Base-by-base conservation (phyloP, 805 yeast genomes). In the Lipomyces orientalis region DNA sequence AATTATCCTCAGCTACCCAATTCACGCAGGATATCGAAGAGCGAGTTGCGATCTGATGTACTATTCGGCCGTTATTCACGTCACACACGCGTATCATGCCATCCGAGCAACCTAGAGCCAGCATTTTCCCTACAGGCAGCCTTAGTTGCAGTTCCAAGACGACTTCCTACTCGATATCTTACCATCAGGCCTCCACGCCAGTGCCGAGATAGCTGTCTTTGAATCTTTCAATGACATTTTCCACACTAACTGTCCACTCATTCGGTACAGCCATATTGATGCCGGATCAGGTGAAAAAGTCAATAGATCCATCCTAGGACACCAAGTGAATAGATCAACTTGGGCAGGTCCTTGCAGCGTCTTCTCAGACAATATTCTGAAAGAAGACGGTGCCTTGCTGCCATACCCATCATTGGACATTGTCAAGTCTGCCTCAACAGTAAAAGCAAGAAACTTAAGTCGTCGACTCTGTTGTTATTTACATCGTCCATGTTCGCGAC, bases 111-210 rank as follows among this genome's bases (percentile, higher is more conserved):
- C 64, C 71, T 19, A 69, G 29, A 16, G 72, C 69, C 8, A 72
- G 49, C 58, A 63, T 29, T 33, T 60, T 62, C 12, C 73, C 73
- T 70, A 54, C 2, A 29, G 34, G 12, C 14, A 6, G 22, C 22
- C 22, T 58, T 35, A 35, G 31, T 37, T n/a, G 19, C 9, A 16
- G 35, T 54, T 46, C 34, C 55, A 31, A 34, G 16, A n/a, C 19
- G 5, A 10, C 14, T 52, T 22, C 22, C 19, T 37, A 37, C 29
- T 25, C 49, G n/a, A n/a, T 10, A 29, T 43, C 54, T 59, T 56
- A 64, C 74, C 74, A 55, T 72, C 74, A 9, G 70, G 70, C 33
- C 63, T 65, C 74, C 74, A 72, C 2, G 64, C 22, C 5, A 72
- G 7, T 4, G 33, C 7, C 22, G 12, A 16, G 7, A 69, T 59